Percentiles rank a stretch among this genome's conserved stretches.
These are phyloP conservation scores for Camellia granthamiana DNA, from an alignment of 148 eudicot genomes.

Conservation along the genomic window DNA sequence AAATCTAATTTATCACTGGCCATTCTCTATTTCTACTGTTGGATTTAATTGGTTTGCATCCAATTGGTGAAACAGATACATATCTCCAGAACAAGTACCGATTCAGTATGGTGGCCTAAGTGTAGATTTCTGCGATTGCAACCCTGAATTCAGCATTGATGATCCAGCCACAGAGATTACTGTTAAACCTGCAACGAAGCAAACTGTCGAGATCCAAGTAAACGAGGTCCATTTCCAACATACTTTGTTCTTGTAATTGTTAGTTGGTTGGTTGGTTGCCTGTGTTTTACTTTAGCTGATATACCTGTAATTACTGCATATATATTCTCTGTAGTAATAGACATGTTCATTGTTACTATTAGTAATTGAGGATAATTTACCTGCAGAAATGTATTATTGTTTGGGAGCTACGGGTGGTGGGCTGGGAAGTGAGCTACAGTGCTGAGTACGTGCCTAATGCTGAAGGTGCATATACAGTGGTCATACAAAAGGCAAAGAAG, in stretches of 20 bases:
- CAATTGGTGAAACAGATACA: conserved; percentile 46
- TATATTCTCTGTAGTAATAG: background rate
- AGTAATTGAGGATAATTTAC: conserved; percentile 6
- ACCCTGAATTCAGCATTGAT: conserved; percentile 59
- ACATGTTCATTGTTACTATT: background rate
- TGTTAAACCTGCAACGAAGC: conserved; percentile 68
- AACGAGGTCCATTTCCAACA: conserved; percentile 46
- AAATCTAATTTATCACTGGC: background rate
- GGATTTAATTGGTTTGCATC: background rate
- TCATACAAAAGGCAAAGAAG: conserved; percentile 78
- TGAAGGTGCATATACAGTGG: conserved; percentile 63
- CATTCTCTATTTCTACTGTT: background rate
- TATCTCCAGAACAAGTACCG: conserved; percentile 81
- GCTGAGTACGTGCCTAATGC: conserved; percentile 80
- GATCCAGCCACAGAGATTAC: conserved; percentile 60
- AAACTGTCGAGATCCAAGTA: conserved; percentile 65
- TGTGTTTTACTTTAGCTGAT: background rate
- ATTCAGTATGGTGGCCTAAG: conserved; percentile 84
- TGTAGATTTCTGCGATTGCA: conserved; percentile 60
- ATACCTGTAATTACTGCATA: background rate
- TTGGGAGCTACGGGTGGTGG: conserved; percentile 94
- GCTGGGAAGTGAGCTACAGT: conserved; percentile 87
- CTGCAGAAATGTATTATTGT: conserved; percentile 64
- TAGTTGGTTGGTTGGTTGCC: background rate
- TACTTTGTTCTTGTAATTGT: background rate